Base-by-base conservation (phyloP, 2,329 filamentous ascomycete species). In the Laburnicola sp. region DNA sequence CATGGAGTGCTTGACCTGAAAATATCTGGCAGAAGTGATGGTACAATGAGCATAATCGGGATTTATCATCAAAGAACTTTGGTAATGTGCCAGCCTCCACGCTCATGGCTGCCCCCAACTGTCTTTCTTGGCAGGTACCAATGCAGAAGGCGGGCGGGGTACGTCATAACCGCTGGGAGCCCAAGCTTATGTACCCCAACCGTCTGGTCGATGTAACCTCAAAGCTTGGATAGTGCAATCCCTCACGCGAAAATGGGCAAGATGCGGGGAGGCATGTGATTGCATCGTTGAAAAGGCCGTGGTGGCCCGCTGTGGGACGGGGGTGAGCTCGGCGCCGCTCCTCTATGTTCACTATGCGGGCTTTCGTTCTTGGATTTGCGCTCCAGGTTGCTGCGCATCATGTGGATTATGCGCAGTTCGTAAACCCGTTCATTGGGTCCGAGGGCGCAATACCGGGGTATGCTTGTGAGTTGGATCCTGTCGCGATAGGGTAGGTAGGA, bases 401-500 rank as follows among this genome's bases (percentile, higher is more conserved):
- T 36, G 53, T 62, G 9, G 68, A 72, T 27, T 71, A 66, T 40
- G 45, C 68, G 25, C 63, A 68, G 44, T 72, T 63, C 28, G 77
- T 79, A 6, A 77, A 79, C 50, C 69, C 74, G 1, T 73, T 79
- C 38, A 78, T 79, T 21, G 77, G 77, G 5, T 76, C 76, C 0
- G 76, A 78, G 56, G 76, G 77, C 6, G 74, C 74, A 0, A 74
- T 72, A 30, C 58, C 74, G 3, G 76, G 76, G 2, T 70, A 69
- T 40, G 66, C 68, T 22, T 72, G 64, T 63, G 57, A 42, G 58
- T 43, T 22, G 40, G 6, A 21, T 16, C 28, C 21, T n/a, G 9
- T 40, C 6, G 25, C 41, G 9, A 4, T 21, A 41, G 26, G 9
- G 7, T 34, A n/a, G 21, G 5, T 5, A 10, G 8, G 8, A 8